Evolutionary conservation across 768 basidiomycete species (phyloP), one percentile per base, ranked within the genome.

Genomic region (Infundibulicybe gibba): DNA sequence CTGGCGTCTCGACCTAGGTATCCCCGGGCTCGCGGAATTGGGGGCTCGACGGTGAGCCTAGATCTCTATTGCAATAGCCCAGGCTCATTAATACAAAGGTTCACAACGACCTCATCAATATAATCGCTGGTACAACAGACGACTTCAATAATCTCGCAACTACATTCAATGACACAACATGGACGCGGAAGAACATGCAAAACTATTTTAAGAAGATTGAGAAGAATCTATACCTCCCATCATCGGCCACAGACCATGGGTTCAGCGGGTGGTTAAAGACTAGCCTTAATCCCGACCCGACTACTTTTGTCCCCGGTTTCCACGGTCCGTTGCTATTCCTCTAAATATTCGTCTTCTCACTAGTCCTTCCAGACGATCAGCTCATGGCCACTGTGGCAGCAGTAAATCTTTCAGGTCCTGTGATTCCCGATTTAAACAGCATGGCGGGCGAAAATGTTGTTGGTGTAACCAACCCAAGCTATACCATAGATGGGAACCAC

Each of bases 101-200:
- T 10, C 60, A 64, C 47, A 65, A 65, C 43, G 64, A 56, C 5
- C 52, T 64, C 55, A 55, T 62, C 47, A 65, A 64, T 43, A 56
- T 62, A 21, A 55, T 65, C 17, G 54, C 52, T 2, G 54, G 51
- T 13, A 61, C 62, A 17, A 25, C 49, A 16, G 41, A 50, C 15
- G 62, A 64, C 48, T 63, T 62, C 35, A 54, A 65, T 48, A 49
- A 50, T 19, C 41, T 64, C 11, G 64, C 62, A 0, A 14, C 46
- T 11, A 53, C 47, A 10, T 63, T 61, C 44, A 51, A 57, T n/a
- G 62, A 66, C 40, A 5, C 41, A 11, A 56, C 59, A 1, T 66
- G 64, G 64, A 59, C 58, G 3, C 43, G 56, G 40, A 43, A 55
- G 12, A 63, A 61, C 41, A 64, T 65, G 61, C 64, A 62, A 33